Evolutionary conservation across 805 yeast genomes (phyloP), one percentile per base, ranked within the genome.

Genomic region (Saturnispora diversa): DNA sequence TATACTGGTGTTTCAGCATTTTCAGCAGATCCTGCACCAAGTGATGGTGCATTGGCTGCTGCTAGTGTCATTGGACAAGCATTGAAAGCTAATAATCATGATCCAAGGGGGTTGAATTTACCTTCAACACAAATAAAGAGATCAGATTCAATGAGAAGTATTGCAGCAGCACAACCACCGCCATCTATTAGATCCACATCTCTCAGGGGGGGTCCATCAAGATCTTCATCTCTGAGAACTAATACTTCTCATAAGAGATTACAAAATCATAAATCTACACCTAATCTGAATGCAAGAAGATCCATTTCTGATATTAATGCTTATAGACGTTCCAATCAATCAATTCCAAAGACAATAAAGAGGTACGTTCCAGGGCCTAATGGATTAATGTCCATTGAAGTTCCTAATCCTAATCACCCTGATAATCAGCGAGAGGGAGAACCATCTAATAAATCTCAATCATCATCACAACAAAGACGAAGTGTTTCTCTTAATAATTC

Each of bases 281-380:
- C 50, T 13, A 39, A 38, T 29, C 27, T 43, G 12, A 29, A 31
- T 7, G 9, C 37, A 12, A 42, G 50, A 20, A 46, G 50, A 17
- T 46, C 50, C 2, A 37, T 46, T 16, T 46, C 49, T 11, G 44
- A 35, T n/a, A 34, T 50, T 15, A 7, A 19, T n/a, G 28, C 44
- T 12, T 28, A 31, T 13, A 20, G 27, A 35, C n/a, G 17, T 30
- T 15, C n/a, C 21, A 26, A 29, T 4, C 42, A 29, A 29, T 19
- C 16, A 22, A 40, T 49, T 13, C 64, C 66, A 11, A 71, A 64
- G 40, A 79, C 72, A 62, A 71, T 80, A 8, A 80, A 77, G 48
- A 79, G 75, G 47, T 82, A 81, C 60, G 69, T 82, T 34, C 90
- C 92, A 2, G 79, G 86, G 2, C 77, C 84, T 3, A 69, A 74